Base-by-base conservation (phyloP, 78 protist species). In the slime mould (Dictyostelium discoideum) region DNA sequence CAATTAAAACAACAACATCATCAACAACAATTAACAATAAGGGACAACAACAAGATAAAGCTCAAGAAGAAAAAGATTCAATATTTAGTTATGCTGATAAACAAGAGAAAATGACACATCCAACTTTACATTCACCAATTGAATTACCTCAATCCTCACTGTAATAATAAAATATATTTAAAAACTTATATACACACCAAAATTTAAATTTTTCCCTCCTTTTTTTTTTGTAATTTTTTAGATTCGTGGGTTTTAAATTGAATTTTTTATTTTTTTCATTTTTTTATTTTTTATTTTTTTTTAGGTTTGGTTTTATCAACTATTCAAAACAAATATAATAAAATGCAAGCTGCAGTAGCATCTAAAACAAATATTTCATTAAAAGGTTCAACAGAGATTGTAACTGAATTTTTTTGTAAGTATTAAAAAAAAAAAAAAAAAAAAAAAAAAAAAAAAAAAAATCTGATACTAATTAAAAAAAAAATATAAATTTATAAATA, bases 381-480 rank as follows among this genome's bases (percentile, higher is more conserved):
- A 24, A 86, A 94, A n/a, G 99, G 99, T 0, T 97, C 99, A 11
- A 87, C 98, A 2, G 97, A 89, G n/a, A 98, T 98, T 29, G 99
- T 99, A 83, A 85, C 99, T 0, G 99, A 99, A 74, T 99, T 98
- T 78, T 99, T 99, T 93, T 96, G 98, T 92, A 60, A 0, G 63
- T 54, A 32, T 1, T 32, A 32, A 32, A 32, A 32, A 32, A 32
- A 32, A 32, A 32, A 32, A 32, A 32, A 32, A 32, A 32, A 32
- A 32, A 32, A 32, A 32, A 32, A 32, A 32, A 54, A 16, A 54
- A 54, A 16, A 50, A 92, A 1, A 32, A 32, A 1, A 1, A 32
- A 32, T 32, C n/a, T 32, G 37, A 32, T 32, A 32, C 37, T 32
- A 32, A 32, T 32, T 32, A 32, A 32, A 32, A 32, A 32, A 32